Evolutionary conservation across 495 filamentous ascomycete species (phyloP).

Genomic region (Cairneyella variabilis): DNA sequence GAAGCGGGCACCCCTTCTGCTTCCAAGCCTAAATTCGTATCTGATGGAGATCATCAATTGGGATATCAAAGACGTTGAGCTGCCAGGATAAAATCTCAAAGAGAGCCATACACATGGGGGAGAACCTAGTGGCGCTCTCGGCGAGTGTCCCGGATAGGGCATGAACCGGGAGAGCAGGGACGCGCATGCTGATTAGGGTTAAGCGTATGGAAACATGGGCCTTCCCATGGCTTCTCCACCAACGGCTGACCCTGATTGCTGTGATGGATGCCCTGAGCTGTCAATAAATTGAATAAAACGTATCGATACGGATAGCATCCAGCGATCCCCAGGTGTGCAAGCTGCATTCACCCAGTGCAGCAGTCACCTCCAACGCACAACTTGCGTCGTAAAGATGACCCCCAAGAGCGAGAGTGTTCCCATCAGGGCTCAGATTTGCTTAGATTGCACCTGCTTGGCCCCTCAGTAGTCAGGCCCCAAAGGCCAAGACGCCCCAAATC

Average conservation of each 20-base stretch:
- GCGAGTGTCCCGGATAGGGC: slow-evolving; percentile 12
- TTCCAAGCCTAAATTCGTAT: slow-evolving; percentile 25
- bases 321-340: background rate
- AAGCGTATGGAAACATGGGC: slow-evolving; percentile 9
- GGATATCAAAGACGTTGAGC: slow-evolving; percentile 22
- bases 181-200: slow-evolving; percentile 12
- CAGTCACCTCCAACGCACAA: background rate
- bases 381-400: too few species aligned
- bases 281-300: slow-evolving; percentile 17
- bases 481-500: background rate
- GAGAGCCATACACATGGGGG: background rate
- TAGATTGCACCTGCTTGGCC: background rate
- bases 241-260: too few species aligned
- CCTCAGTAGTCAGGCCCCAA: background rate
- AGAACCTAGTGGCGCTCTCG: slow-evolving; percentile 16
- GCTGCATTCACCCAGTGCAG: background rate
- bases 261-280: slow-evolving; percentile 19
- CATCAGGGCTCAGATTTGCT: too few species aligned
- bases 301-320: slow-evolving; percentile 4
- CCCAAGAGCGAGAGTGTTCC: too few species aligned
- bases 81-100: slow-evolving; percentile 11
- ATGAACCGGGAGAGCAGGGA: slow-evolving; percentile 13
- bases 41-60: slow-evolving; percentile 23
- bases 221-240: background rate
- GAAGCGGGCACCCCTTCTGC: background rate